Percentiles rank a stretch among this genome's conserved stretches.
phyloP scores from a whole-genome alignment of 2,329 filamentous ascomycete genomes.

The Cladosporium sp. region DNA sequence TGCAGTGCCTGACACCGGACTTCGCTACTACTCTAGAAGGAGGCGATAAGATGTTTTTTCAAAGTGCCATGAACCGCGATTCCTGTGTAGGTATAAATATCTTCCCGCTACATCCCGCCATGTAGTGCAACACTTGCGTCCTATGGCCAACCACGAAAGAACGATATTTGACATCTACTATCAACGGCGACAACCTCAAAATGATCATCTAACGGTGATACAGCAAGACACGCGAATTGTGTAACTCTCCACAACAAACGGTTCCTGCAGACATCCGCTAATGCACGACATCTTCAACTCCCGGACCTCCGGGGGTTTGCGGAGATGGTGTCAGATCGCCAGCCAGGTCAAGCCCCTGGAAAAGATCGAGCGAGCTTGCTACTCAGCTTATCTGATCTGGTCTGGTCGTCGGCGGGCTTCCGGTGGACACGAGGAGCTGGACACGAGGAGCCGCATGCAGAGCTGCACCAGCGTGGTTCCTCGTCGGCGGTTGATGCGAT shows the following conservation, averaged over 20 bases:
- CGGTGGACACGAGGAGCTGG: not conserved
- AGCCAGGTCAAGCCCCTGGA: not conserved
- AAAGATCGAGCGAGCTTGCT: conserved; percentile 2
- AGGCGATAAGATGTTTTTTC: not conserved
- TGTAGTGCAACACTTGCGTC: not conserved
- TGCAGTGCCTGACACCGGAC: too few relatives aligned
- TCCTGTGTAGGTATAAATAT: not conserved
- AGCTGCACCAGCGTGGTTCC: not conserved
- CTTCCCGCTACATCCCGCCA: not conserved
- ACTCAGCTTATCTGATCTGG: conserved; percentile 15
- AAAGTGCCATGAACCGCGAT: not conserved
- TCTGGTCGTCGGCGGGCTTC: not conserved
- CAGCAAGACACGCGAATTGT: not conserved
- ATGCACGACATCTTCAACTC: conserved; percentile 17
- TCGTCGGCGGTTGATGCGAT: not conserved
- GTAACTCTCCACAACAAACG: not conserved
- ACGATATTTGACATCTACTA: not conserved
- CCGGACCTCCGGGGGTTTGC: not conserved
- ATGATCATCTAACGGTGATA: not conserved
- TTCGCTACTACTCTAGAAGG: not conserved
- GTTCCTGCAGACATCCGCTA: conserved; percentile 15
- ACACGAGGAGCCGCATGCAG: too few relatives aligned
- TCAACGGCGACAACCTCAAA: not conserved
- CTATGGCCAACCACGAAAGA: not conserved
- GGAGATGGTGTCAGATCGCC: conserved; percentile 2